Conservation (phyloP, 2,329 filamentous ascomycete genomes). For the Pyrenophora tritici-repentis region DNA sequence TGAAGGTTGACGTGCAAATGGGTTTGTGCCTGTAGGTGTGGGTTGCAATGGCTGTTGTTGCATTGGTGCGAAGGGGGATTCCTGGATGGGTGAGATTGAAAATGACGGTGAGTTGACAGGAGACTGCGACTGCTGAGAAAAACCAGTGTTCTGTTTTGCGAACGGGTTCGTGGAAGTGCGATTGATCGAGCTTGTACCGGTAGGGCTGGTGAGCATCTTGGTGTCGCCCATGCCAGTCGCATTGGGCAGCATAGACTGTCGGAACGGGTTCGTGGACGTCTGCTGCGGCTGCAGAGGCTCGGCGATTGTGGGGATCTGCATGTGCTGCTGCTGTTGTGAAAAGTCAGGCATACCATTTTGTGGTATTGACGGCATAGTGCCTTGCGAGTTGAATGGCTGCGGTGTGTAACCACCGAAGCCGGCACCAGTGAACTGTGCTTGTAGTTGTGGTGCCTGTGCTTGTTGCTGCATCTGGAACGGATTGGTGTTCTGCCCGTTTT, state of each 20-base stretch:
- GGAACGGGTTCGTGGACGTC: conserved; percentile 87
- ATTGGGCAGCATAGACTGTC: conserved; percentile 77
- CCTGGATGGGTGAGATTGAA: conserved; percentile 33
- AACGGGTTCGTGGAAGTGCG: conserved; percentile 86
- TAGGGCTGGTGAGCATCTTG: conserved; percentile 40
- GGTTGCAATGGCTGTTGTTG: conserved; percentile 54
- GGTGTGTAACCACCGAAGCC: conserved; percentile 83
- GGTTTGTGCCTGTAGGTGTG: conserved; percentile 72
- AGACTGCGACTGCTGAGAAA: conserved; percentile 33
- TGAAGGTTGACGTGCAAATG: conserved; percentile 64
- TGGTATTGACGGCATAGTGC: conserved; percentile 54
- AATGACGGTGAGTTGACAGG: conserved; percentile 36
- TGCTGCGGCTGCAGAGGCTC: conserved; percentile 54
- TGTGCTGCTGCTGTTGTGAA: conserved; percentile 42
- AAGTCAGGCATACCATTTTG: conserved; percentile 57
- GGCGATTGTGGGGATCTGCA: conserved; percentile 40
- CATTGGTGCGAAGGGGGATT: conserved; percentile 42
- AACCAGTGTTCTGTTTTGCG: conserved; percentile 62
- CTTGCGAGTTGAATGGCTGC: conserved; percentile 59
- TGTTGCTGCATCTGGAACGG: conserved; percentile 78
- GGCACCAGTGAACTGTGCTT: conserved; percentile 70
- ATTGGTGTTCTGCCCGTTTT: conserved; percentile 73
- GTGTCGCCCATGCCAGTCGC: conserved; percentile 21
- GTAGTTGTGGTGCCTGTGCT: conserved; percentile 62
- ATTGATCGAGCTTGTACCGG: conserved; percentile 47